Evolutionary conservation across 1,284 basidiomycete genomes (phyloP).

Genomic region (Apiotrichum laibachii): DNA sequence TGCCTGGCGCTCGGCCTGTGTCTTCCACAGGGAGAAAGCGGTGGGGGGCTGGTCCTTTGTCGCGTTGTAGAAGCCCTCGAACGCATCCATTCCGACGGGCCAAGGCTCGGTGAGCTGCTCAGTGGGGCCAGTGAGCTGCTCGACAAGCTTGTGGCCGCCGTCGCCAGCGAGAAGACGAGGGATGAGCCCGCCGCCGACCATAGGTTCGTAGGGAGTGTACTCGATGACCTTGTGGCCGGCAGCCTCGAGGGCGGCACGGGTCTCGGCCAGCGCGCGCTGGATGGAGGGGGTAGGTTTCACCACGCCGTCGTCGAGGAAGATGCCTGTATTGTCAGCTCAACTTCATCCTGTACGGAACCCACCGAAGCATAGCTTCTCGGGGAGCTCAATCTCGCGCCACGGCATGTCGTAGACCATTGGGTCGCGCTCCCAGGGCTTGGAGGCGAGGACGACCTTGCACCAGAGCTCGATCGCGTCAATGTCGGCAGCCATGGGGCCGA

Average conservation of each 20-base stretch:
- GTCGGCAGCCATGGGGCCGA: conserved; percentile 63
- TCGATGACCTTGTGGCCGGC: conserved; percentile 61
- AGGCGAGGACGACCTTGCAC: conserved; percentile 52
- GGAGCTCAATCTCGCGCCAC: conserved; percentile 62
- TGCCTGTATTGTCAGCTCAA: conserved; percentile 39
- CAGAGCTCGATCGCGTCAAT: conserved; percentile 62
- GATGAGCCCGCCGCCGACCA: neutral
- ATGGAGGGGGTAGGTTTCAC: conserved; percentile 66
- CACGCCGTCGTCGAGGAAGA: conserved; percentile 56
- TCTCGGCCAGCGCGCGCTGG: conserved; percentile 60
- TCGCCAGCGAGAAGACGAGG: conserved; percentile 2
- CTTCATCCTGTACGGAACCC: too few species aligned
- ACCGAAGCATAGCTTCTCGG: conserved; percentile 55
- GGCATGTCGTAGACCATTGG: conserved; percentile 60
- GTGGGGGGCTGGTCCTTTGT: neutral
- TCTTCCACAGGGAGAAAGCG: conserved; percentile 8
- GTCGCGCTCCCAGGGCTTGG: conserved; percentile 65
- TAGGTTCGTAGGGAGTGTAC: conserved; percentile 25
- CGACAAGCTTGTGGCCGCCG: conserved; percentile 3
- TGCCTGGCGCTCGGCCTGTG: conserved; percentile 6
- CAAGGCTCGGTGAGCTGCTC: conserved; percentile 13
- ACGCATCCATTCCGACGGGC: neutral
- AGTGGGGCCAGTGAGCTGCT: neutral
- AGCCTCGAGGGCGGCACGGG: conserved; percentile 58
- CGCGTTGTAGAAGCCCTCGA: neutral